A percentile compares a stretch with the other conserved stretches of the same genome.
Conservation (phyloP, 2,329 filamentous ascomycete species). For the Paecilomyces formosus region DNA sequence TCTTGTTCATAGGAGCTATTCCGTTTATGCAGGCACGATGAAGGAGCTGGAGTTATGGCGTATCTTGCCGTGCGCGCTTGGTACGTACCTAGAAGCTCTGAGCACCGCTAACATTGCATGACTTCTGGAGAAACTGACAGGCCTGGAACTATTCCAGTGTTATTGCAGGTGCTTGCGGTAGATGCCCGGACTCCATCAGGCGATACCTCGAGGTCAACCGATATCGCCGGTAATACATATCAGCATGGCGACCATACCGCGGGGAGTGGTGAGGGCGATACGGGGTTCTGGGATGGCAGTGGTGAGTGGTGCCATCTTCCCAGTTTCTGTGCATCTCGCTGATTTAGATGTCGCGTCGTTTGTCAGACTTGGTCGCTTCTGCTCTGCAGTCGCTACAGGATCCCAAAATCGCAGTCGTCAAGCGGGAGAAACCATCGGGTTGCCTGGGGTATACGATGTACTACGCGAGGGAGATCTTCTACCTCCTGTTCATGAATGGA, state of each 20-base stretch:
- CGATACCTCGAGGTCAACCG: constrained; percentile 10
- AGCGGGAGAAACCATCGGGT: constrained; percentile 46
- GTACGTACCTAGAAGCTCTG: constrained; percentile 15
- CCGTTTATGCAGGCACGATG: constrained; percentile 23
- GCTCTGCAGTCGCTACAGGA: constrained; percentile 23
- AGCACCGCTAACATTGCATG: constrained; percentile 1
- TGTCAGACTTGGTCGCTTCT: constrained; percentile 23
- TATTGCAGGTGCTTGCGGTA: constrained; percentile 22
- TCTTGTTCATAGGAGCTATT: constrained; percentile 13
- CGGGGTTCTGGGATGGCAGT: constrained; percentile 16
- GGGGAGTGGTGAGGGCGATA: constrained; percentile 9
- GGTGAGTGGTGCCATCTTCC: constrained; percentile 15
- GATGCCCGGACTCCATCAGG: constrained; percentile 13
- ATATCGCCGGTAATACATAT: constrained; percentile 11
- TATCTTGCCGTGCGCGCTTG: constrained; percentile 25
- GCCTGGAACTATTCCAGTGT: constrained; percentile 15
- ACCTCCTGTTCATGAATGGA: constrained; percentile 58
- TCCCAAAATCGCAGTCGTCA: constrained; percentile 15
- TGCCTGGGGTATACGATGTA: constrained; percentile 50
- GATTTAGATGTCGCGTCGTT: constrained; percentile 4
- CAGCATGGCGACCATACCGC: constrained; percentile 14
- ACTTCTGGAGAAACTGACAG: background rate
- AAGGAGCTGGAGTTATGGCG: constrained; percentile 23
- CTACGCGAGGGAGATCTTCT: constrained; percentile 57
- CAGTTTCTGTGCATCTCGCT: background rate